A percentile compares a stretch with the other conserved stretches of the same genome.
Evolutionary conservation across 2,329 filamentous ascomycete species (phyloP).

Genomic region (Talaromyces islandicus): DNA sequence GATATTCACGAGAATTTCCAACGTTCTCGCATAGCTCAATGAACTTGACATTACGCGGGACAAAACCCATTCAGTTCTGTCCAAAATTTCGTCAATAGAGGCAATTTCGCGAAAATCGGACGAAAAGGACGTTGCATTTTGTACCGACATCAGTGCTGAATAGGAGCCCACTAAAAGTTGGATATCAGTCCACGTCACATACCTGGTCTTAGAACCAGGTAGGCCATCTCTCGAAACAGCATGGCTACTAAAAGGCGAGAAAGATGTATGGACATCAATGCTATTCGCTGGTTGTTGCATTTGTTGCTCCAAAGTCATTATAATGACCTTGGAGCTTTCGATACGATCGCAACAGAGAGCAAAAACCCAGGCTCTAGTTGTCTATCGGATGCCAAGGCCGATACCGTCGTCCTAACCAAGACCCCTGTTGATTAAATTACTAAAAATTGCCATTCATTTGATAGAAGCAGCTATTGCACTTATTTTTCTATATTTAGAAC

Average conservation of each 20-base stretch:
- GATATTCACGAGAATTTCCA: neutral
- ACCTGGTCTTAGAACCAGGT: neutral
- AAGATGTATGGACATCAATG: neutral
- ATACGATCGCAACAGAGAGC: neutral
- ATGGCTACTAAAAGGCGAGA: neutral
- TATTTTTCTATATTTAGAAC: too few species aligned
- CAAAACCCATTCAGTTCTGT: neutral
- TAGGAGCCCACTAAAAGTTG: neutral
- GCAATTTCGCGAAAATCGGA: neutral
- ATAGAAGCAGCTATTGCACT: too few species aligned
- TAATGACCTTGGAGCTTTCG: neutral
- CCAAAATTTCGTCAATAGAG: neutral
- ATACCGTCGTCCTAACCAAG: too few species aligned
- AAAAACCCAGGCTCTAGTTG: neutral
- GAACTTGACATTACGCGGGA: neutral
- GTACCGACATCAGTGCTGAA: neutral
- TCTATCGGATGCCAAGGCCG: neutral
- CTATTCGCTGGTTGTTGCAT: neutral
- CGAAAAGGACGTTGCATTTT: neutral
- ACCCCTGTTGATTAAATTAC: too few species aligned
- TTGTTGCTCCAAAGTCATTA: neutral
- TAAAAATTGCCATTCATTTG: too few species aligned
- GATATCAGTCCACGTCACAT: neutral
- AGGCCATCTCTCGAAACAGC: neutral
- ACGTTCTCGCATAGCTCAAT: neutral